phyloP scores from a whole-genome alignment of 208 protist species.

The Acanthamoeba lenticulata region DNA sequence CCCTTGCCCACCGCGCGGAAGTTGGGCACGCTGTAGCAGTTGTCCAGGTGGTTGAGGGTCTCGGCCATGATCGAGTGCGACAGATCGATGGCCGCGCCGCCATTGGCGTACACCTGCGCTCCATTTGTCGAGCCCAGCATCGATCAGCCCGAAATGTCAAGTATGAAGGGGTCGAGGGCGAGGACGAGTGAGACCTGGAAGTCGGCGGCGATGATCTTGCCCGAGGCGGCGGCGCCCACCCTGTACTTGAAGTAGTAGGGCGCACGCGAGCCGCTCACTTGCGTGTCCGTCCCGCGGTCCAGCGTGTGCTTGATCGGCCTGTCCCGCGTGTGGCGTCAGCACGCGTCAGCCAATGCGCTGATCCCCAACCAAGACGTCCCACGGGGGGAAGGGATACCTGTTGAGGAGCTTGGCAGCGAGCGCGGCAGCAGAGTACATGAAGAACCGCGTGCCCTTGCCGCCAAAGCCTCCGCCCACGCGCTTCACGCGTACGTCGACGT shows the following conservation, averaged over 20 bases:
- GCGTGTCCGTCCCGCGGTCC: neutral
- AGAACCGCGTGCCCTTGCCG: constrained; percentile 90
- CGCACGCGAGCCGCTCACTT: neutral
- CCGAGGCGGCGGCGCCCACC: neutral
- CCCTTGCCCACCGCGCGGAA: constrained; percentile 72
- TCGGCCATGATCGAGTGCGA: neutral
- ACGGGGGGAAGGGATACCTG: too few species aligned
- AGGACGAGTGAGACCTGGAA: neutral
- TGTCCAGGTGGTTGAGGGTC: constrained; percentile 79
- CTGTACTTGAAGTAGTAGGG: constrained; percentile 33
- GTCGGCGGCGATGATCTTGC: neutral
- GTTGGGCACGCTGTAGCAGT: constrained; percentile 88
- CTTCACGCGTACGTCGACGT: constrained; percentile 69
- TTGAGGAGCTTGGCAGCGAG: constrained; percentile 82
- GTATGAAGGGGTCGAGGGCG: too few species aligned
- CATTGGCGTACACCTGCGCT: neutral
- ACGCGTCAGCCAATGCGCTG: too few species aligned
- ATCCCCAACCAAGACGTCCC: too few species aligned
- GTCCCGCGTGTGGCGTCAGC: too few species aligned
- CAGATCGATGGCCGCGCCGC: neutral
- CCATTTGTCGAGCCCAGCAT: too few species aligned
- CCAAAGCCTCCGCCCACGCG: constrained; percentile 94
- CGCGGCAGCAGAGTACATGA: constrained; percentile 74
- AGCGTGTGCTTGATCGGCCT: neutral
- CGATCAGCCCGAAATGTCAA: neutral